Base-by-base conservation (phyloP, 208 protist genomes). In the Leishmania martiniquensis region DNA sequence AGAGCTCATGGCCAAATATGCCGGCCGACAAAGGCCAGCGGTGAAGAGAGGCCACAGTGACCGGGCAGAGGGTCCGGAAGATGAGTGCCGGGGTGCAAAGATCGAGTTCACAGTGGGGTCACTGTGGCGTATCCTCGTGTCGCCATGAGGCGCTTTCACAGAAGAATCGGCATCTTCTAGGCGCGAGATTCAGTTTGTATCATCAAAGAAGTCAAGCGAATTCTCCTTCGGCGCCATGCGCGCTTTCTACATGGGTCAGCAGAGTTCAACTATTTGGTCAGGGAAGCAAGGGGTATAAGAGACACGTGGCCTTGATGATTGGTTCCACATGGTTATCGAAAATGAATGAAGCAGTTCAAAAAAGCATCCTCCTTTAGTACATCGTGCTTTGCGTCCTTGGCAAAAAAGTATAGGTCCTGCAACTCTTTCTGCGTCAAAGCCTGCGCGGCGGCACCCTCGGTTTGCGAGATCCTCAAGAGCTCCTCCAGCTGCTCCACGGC, bases 381-480 rank as follows among this genome's bases (percentile, higher is more conserved):
- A 25, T 76, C 68, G 47, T 67, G 55, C 42, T 55, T 55, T 15
- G 55, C 67, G 39, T 49, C 68, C 47, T 79, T 78, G 13, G 76
- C 68, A 34, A 83, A 71, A 47, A 83, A 83, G 74, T 76, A 83
- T 0, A 83, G n/a, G 20, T 83, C 65, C 1, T 76, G 57, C 10
- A 83, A 60, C 69, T 83, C 79, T 22, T 72, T 76, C 25, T 51
- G 29, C 13, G 74, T 59, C 42, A 83, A 42, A 15, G 59, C 32
- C 37, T 63, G 13, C 39, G 57, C 39, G 12, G 37, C 42, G 1
- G 47, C 39, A 15, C 34, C 65, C 9, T 65, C 60, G 20, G 32
- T 44, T 37, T 79, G 68, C 13, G 49, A 39, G 1, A 45, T 72
- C 20, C 25, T 52, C 67, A 83, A 59, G 13, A 79, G 37, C 2